These are phyloP conservation scores for Podosphaera fusca DNA, from an alignment of 2,329 filamentous ascomycete genomes.

Conservation along the genomic window DNA sequence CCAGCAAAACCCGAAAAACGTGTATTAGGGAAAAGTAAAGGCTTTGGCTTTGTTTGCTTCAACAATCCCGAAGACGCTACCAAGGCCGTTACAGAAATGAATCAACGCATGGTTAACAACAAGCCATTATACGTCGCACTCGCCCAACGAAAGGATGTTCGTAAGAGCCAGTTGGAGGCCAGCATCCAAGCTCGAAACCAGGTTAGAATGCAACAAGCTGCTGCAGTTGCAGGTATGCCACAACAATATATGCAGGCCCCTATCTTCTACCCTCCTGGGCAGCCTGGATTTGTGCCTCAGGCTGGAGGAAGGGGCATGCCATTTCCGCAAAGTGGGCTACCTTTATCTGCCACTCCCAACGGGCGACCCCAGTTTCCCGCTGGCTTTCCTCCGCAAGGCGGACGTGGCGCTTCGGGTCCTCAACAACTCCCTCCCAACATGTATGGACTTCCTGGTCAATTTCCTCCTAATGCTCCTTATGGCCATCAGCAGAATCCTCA, in stretches of 20 bases:
- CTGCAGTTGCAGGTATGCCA: constrained; percentile 71
- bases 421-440: constrained; percentile 75
- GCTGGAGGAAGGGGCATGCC: constrained; percentile 35
- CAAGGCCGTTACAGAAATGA: constrained; percentile 98
- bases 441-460: constrained; percentile 61
- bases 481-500: constrained; percentile 60
- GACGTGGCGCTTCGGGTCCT: constrained; percentile 59
- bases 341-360: constrained; percentile 48
- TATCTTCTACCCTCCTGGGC: constrained; percentile 76
- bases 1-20: constrained; percentile 30
- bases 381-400: constrained; percentile 59
- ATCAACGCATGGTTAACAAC: constrained; percentile 93
- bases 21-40: constrained; percentile 88
- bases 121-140: constrained; percentile 97
- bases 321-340: constrained; percentile 38
- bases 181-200: constrained; percentile 99
- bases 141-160: constrained; percentile 97
- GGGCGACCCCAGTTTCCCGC: constrained; percentile 71
- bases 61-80: constrained; percentile 97
- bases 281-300: constrained; percentile 43
- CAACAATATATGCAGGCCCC: constrained; percentile 71
- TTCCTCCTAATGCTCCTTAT: constrained; percentile 55
- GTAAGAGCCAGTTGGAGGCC: constrained; percentile 96
- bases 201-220: constrained; percentile 92
- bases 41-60: constrained; percentile 99